phyloP scores from a whole-genome alignment of 2,329 filamentous ascomycete genomes.

The Colletotrichum coccodes region DNA sequence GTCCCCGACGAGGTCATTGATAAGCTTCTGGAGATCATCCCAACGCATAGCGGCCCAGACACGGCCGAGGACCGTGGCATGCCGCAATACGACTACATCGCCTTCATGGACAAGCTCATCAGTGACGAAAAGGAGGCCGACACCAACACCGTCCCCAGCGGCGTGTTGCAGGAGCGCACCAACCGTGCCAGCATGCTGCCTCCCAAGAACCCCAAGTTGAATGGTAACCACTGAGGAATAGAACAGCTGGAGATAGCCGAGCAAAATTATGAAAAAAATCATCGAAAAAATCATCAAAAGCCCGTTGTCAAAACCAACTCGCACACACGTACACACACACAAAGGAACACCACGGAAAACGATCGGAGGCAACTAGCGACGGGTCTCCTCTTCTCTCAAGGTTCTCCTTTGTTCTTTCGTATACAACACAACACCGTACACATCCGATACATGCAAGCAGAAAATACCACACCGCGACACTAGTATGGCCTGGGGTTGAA shows the following conservation, averaged over 20 bases:
- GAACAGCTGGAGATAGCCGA: background rate
- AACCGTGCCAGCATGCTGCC: slow-evolving; percentile 45
- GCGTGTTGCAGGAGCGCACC: slow-evolving; percentile 47
- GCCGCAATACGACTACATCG: slow-evolving; percentile 94
- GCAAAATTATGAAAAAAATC: background rate
- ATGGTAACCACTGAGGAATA: slow-evolving; percentile 41
- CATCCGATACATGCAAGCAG: background rate
- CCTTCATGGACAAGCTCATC: slow-evolving; percentile 93
- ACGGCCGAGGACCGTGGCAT: slow-evolving; percentile 84
- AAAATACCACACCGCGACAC: background rate
- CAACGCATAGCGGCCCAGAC: slow-evolving; percentile 84
- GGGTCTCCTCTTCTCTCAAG: background rate
- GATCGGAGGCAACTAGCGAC: background rate
- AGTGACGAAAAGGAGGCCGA: slow-evolving; percentile 46
- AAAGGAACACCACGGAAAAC: background rate
- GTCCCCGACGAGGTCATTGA: slow-evolving; percentile 98
- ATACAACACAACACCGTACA: background rate
- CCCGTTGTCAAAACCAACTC: background rate
- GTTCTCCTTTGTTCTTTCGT: background rate
- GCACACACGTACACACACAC: background rate
- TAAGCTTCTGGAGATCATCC: slow-evolving; percentile 88
- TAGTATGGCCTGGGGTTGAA: background rate
- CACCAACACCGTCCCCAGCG: slow-evolving; percentile 40
- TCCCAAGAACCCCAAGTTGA: slow-evolving; percentile 45
- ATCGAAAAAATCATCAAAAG: background rate